Percentiles rank a stretch among this genome's conserved stretches.
phyloP scores from a whole-genome alignment of 2,329 filamentous ascomycete genomes.

The Colletotrichum tabaci region DNA sequence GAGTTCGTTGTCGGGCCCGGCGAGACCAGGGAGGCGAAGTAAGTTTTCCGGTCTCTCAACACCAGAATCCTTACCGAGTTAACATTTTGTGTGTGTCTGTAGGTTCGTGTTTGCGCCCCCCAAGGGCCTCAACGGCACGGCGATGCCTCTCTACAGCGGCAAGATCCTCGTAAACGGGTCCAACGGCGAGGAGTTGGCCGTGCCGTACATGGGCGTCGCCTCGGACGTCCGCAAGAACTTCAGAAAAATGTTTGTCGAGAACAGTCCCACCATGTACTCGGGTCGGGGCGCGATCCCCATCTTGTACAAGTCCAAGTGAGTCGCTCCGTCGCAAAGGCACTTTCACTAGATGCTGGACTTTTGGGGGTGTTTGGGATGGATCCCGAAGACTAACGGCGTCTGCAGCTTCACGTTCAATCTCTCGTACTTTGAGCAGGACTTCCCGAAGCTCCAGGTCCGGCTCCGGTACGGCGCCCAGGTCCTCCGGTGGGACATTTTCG shows the following conservation, averaged over 20 bases:
- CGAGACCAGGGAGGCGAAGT: slow-evolving; percentile 44
- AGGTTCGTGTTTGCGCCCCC: slow-evolving; percentile 50
- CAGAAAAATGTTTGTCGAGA: slow-evolving; percentile 9
- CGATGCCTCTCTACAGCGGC: slow-evolving; percentile 60
- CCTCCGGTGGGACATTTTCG: slow-evolving; percentile 52
- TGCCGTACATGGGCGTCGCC: slow-evolving; percentile 55
- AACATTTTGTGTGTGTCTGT: neutral
- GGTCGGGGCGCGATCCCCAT: slow-evolving; percentile 3
- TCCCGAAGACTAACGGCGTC: neutral
- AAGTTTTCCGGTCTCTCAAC: neutral
- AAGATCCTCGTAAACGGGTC: slow-evolving; percentile 59
- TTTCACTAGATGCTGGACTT: too few relatives aligned
- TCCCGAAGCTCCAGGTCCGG: slow-evolving; percentile 21
- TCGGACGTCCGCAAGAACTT: slow-evolving; percentile 28
- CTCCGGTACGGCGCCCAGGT: slow-evolving; percentile 33
- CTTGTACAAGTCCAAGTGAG: slow-evolving; percentile 37
- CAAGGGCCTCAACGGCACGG: slow-evolving; percentile 45
- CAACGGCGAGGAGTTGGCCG: slow-evolving; percentile 57
- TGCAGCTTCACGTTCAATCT: slow-evolving; percentile 40
- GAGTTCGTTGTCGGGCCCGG: slow-evolving; percentile 48
- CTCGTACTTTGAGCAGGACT: slow-evolving; percentile 29
- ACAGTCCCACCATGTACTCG: slow-evolving; percentile 20
- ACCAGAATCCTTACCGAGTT: neutral
- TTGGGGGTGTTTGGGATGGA: too few relatives aligned
- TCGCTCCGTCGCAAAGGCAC: neutral